Base-by-base conservation (phyloP, 2,329 filamentous ascomycete species). In the Juglanconis juglandina region DNA sequence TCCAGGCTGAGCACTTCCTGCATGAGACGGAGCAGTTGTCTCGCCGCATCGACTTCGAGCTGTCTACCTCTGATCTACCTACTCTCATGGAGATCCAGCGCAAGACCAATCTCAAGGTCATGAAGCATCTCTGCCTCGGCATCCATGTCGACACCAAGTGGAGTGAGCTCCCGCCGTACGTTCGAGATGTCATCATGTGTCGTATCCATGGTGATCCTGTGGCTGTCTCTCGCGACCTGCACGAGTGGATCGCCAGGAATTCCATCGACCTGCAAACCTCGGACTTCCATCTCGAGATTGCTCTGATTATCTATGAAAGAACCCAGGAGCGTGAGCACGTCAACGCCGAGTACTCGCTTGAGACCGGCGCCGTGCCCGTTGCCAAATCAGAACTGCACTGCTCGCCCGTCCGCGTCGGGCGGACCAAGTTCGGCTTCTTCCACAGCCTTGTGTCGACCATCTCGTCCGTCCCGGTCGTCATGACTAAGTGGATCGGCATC, bases 401-500 rank as follows among this genome's bases (percentile, higher is more conserved):
- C 24, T 52, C 61, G 32, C 63, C 66, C 2, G 64, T 64, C 9
- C 48, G 59, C 39, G 63, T 66, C 41, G 58, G 56, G 3, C 51
- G 57, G 3, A 30, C 46, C 1, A 39, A 55, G n/a, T 59, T 60
- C n/a, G 50, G 55, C n/a, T 48, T 65, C 39, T 47, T 66, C 17
- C 56, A 51, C 34, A 56, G 55, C 13, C 58, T 64, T 30, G 61
- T 64, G 53, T 66, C 65, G 17, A 58, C 60, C 1, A 44, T 69
- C 3, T 47, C 66, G 3, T 61, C 62, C 2, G 35, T 73, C 2
- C 65, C 71, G 1, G 57, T 70, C 48, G 63, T 65, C 4, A 64
- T 73, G 14, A 63, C 69, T 17, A 72, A 73, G 56, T 75, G 72
- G 68, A 60, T 72, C 1, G 72, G 70, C 9, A 68, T 75, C 52